Base-by-base conservation (phyloP, 805 yeast species). In the Novakomyces olei region DNA sequence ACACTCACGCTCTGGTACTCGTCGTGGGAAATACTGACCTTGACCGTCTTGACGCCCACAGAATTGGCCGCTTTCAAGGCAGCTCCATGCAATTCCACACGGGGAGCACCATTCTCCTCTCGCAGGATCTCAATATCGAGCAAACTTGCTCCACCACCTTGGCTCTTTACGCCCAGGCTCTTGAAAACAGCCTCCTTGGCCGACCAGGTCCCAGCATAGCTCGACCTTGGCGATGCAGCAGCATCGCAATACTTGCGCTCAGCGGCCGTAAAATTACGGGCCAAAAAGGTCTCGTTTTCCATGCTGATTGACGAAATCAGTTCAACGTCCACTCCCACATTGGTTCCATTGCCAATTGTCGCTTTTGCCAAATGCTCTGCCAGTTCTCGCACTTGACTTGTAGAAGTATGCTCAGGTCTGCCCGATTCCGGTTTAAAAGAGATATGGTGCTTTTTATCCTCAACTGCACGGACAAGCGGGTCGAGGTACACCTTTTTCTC, bases 121-220 rank as follows among this genome's bases (percentile, higher is more conserved):
- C 85, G 73, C 19, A 60, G 45, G 46, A 88, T 78, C 60, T 85
- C 96, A 55, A 88, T 91, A 38, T 80, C 93, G 51, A 66, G 69
- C 59, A 88, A 65, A 22, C 92, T 63, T 25, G 98, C 96, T 39
- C 96, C 98, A 10, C 85, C 94, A 38, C 99, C 99, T 50, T 72
- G 68, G 30, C 92, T 71, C 48, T 67, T 66, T 40, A 79, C 92
- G 39, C 88, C 83, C 49, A 88, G 63, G 14, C 93, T 78, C 62
- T 88, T 88, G 72, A 88, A 88, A 23, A 83, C 95, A 27, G 99
- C 98, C 61, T 88, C 99, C 60, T 88, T 88, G 29, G 98, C 98
- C 19, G 94, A 79, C 99, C 99, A 88, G 28, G 92, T 76, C 30
- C 99, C 99, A 18, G 98, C 81, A 56, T 67, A 88, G 3, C 95